Percentiles rank a stretch among this genome's conserved stretches.
These are phyloP conservation scores for Camptophora hylomeconis DNA, from an alignment of 2,329 filamentous ascomycete species.

Conservation along the genomic window DNA sequence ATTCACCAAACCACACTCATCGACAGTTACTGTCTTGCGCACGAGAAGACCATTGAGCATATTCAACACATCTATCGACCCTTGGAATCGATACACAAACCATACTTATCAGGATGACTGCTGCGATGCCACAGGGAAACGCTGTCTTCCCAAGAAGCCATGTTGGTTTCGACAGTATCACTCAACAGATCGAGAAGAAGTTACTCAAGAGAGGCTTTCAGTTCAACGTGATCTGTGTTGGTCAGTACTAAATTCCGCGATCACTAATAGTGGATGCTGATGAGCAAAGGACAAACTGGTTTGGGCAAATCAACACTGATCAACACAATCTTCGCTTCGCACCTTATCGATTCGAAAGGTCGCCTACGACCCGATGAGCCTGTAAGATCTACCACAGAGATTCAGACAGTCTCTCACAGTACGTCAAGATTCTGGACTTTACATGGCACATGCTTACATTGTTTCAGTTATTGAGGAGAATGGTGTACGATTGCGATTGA, in stretches of 20 bases:
- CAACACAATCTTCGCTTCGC: slow-evolving; percentile 99
- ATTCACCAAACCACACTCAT: too few species aligned
- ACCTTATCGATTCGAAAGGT: slow-evolving; percentile 98
- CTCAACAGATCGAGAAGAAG: slow-evolving; percentile 98
- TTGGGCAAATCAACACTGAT: slow-evolving; percentile 97
- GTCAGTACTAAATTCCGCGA: slow-evolving; percentile 44
- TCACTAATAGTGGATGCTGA: too few species aligned
- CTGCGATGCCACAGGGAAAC: slow-evolving; percentile 26
- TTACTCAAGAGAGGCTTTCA: slow-evolving; percentile 98
- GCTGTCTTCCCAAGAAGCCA: slow-evolving; percentile 81
- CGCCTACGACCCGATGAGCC: slow-evolving; percentile 84
- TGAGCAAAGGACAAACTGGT: slow-evolving; percentile 72
- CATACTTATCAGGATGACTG: slow-evolving; percentile 12
- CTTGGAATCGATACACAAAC: not conserved
- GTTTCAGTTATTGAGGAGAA: slow-evolving; percentile 84
- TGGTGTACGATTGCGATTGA: slow-evolving; percentile 88
- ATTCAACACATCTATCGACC: too few species aligned
- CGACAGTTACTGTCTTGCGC: too few species aligned
- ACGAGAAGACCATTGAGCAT: too few species aligned
- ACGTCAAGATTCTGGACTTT: too few species aligned
- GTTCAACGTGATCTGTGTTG: slow-evolving; percentile 99
- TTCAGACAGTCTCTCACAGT: slow-evolving; percentile 90
- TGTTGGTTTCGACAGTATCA: slow-evolving; percentile 99
- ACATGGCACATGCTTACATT: too few species aligned
- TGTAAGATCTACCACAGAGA: slow-evolving; percentile 91